These are phyloP conservation scores for Fusarium longipes DNA, from an alignment of 2,329 filamentous ascomycete species.

Conservation along the genomic window DNA sequence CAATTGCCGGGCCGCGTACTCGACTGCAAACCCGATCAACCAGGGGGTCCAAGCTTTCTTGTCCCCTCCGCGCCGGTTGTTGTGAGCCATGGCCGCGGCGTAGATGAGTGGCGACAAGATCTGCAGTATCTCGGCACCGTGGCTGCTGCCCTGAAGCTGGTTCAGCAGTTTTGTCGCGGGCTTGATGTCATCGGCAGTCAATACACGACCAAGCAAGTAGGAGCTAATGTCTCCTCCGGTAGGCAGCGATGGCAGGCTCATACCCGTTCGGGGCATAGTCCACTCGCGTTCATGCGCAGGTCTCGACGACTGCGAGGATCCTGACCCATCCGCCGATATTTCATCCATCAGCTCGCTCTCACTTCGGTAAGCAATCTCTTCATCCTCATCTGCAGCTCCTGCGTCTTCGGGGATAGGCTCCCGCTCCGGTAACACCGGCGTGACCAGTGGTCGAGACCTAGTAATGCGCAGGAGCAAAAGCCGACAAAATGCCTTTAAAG, in stretches of 20 bases:
- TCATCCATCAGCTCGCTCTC: constrained; percentile 59
- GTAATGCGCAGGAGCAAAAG: constrained; percentile 85
- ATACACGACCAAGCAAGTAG: constrained; percentile 88
- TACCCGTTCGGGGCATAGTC: constrained; percentile 93
- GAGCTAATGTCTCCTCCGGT: constrained; percentile 83
- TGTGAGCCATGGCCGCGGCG: constrained; percentile 80
- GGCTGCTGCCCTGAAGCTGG: constrained; percentile 76
- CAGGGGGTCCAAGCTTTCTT: constrained; percentile 91
- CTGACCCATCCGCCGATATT: constrained; percentile 48
- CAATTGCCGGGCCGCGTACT: constrained; percentile 90
- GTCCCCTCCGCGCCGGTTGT: constrained; percentile 59
- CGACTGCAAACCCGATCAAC: constrained; percentile 85
- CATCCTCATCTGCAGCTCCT: constrained; percentile 61
- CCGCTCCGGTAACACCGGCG: constrained; percentile 85
- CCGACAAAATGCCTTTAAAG: constrained; percentile 85
- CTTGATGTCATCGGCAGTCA: constrained; percentile 97
- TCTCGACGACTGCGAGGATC: constrained; percentile 40
- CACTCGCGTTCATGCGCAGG: constrained; percentile 70
- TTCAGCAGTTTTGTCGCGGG: constrained; percentile 89
- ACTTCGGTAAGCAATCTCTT: constrained; percentile 53
- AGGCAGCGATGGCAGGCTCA: constrained; percentile 85
- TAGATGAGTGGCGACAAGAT: constrained; percentile 91
- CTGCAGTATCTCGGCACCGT: constrained; percentile 89
- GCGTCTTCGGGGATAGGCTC: constrained; percentile 76
- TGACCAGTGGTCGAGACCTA: constrained; percentile 82